Conservation (phyloP, 1,284 basidiomycete genomes). For the Leccinum variabile region DNA sequence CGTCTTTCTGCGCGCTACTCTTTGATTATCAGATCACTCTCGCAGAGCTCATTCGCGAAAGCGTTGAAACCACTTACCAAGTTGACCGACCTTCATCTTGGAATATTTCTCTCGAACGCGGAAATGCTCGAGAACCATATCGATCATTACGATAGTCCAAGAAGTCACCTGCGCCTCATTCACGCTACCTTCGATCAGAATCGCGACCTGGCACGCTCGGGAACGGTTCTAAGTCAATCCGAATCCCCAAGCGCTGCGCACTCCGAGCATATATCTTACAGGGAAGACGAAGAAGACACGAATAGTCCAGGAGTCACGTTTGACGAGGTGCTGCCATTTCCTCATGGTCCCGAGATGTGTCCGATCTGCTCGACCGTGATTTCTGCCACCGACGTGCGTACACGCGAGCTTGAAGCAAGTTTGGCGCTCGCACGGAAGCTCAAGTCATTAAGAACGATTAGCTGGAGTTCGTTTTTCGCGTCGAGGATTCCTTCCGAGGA, state of each 20-base stretch:
- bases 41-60: slow-evolving; percentile 32
- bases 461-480: slow-evolving; percentile 57
- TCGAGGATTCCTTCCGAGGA: slow-evolving; percentile 13
- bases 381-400: slow-evolving; percentile 33
- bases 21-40: slow-evolving; percentile 14
- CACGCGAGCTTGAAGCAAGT: slow-evolving; percentile 47
- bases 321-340: slow-evolving; percentile 29
- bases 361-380: slow-evolving; percentile 28
- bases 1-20: slow-evolving; percentile 24
- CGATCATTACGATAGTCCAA: slow-evolving; percentile 37
- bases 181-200: slow-evolving; percentile 12
- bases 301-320: slow-evolving; percentile 4
- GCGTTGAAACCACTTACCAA: slow-evolving; percentile 41
- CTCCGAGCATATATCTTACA: slow-evolving; percentile 26
- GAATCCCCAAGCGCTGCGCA: slow-evolving; percentile 12
- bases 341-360: slow-evolving; percentile 34
- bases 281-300: slow-evolving; percentile 20
- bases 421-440: slow-evolving; percentile 45
- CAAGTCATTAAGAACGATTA: slow-evolving; percentile 43
- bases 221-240: slow-evolving; percentile 28
- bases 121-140: slow-evolving; percentile 46
- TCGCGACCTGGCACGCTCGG: slow-evolving; percentile 1
- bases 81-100: slow-evolving; percentile 56
- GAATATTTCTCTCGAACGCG: slow-evolving; percentile 55
- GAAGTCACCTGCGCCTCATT: slow-evolving; percentile 20